Evolutionary conservation across 2,329 filamentous ascomycete species (phyloP), one percentile per base, ranked within the genome.

Genomic region (Fusarium nanum): DNA sequence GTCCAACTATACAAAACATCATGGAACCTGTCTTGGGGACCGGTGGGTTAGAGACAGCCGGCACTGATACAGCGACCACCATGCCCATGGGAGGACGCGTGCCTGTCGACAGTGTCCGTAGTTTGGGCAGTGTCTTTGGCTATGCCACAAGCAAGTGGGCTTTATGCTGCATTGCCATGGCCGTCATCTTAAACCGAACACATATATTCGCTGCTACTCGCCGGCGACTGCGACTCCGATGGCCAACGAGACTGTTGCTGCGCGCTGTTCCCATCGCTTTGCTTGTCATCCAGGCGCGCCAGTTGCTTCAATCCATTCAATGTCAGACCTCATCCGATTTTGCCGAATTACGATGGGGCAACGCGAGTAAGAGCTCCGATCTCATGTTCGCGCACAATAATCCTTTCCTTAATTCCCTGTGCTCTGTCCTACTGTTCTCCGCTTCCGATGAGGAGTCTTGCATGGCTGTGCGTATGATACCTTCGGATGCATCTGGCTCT

Each of bases 111-210:
- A 82, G 87, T 25, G 83, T 85, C 3, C 88, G 91, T 76, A 93
- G 92, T 45, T 85, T 98, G 45, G 92, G 93, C 46, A 94, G 93
- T 66, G 89, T 98, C 62, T 94, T 98, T 80, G 92, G 90, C 74
- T 99, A 98, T 80, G 86, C 94, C 45, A 97, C 93, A 2, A 97
- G 93, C 80, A 92, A 92, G 79, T 98, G 96, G 96, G 94, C 95
- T 1, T 83, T 98, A 61, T 90, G 91, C 55, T 98, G 94, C 74
- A 90, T 98, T 73, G 88, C 91, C 40, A 92, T 95, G 85, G 93
- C 93, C 23, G 88, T 98, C 62, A 83, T 98, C 61, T 84, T 98
- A 25, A 98, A 98, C 78, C 89, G 96, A 60, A 97, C 96, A 9
- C 91, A 94, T 62, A 96, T 98, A 73, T 98, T 97, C 80, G 95